These are phyloP conservation scores for Schwanniomyces vanrijiae DNA, from an alignment of 805 yeast species.

Conservation along the genomic window DNA sequence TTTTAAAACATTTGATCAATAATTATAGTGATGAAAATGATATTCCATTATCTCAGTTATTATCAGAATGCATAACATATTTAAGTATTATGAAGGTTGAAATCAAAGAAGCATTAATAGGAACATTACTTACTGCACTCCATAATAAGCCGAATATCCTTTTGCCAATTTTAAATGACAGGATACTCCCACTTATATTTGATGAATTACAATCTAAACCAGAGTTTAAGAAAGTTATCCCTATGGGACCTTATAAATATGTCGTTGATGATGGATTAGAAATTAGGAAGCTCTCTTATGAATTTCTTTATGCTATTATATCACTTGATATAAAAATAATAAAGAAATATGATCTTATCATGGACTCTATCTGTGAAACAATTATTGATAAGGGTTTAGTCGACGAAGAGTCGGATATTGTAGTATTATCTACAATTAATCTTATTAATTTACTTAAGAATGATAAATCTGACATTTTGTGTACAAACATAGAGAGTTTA, in stretches of 20 bases:
- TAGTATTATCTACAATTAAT: constrained; percentile 49
- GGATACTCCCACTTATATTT: constrained; percentile 50
- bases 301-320: constrained; percentile 58
- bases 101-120: constrained; percentile 60
- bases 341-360: constrained; percentile 20
- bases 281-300: constrained; percentile 70
- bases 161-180: constrained; percentile 41
- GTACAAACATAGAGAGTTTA: constrained; percentile 9
- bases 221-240: constrained; percentile 61
- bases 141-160: constrained; percentile 54
- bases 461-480: constrained; percentile 21
- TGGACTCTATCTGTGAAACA: constrained; percentile 35
- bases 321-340: constrained; percentile 23
- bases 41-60: constrained; percentile 12
- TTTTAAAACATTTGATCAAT: constrained; percentile 30
- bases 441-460: constrained; percentile 37
- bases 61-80: constrained; percentile 18
- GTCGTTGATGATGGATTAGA: constrained; percentile 77
- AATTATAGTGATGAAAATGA: constrained; percentile 11
- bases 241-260: constrained; percentile 87
- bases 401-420: constrained; percentile 63
- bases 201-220: constrained; percentile 55
- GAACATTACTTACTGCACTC: constrained; percentile 57
- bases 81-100: constrained; percentile 39
- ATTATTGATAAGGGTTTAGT: constrained; percentile 50